Base-by-base conservation (phyloP, 495 filamentous ascomycete genomes). In the Pseudoneurospora amorphoporcata region DNA sequence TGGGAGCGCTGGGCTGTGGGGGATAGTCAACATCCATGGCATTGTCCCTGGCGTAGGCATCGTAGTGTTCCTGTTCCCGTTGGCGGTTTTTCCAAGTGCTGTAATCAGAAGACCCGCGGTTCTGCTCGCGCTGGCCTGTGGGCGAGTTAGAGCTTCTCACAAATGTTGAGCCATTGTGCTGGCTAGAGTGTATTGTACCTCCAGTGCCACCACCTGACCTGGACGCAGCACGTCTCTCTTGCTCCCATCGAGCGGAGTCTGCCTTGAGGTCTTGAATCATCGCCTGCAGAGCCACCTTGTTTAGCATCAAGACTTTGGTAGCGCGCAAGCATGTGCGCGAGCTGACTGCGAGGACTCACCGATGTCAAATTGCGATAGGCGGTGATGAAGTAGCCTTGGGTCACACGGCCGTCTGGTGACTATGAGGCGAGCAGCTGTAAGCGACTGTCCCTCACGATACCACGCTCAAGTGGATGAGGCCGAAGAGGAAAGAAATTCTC, bases 231-330 rank as follows among this genome's bases (percentile, higher is more conserved):
- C 83, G 85, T 78, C 81, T 88, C 85, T 93, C 92, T 77, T 88
- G 86, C 80, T 91, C 89, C 92, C 92, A 97, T 78, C 91, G 88
- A 77, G 85, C 85, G 35, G 93, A 94, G 82, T 95, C 93, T 79
- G 87, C 85, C 79, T 93, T 93, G 73, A 97, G 82, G 84, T 97
- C 93, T 83, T 89, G 86, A 77, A 95, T 93, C 92, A 95, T 95
- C 80, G 92, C 91, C 93, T 96, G 78, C 43, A 45, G 58, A 47
- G 23, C 16, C 45, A 42, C 45, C 47, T 69, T 72, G 71, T 69
- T 75, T 32, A 76, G 72, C 70, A 23, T 32, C 32, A 40, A 23
- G 45, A 41, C 53, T 17, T 29, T 53, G 38, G 37, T 29, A 19
- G 45, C 39, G 39, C 41, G 45, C 19, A 69, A 23, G 29, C 41